Conservation (phyloP, 2,329 filamentous ascomycete species). For the Ceratocystis smalleyi region DNA sequence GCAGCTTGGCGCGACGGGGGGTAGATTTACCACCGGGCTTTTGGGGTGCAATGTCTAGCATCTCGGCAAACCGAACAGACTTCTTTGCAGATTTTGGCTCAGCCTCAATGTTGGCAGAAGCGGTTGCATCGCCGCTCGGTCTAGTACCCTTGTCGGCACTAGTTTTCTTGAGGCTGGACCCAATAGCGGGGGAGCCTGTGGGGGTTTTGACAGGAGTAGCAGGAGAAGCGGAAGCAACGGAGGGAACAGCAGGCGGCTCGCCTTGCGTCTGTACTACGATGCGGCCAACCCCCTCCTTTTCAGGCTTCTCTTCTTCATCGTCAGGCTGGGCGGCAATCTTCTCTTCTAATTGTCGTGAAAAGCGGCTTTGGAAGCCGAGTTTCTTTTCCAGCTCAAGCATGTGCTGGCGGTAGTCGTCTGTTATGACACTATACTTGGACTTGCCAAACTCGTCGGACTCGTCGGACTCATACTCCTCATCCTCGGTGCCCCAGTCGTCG, state of each 20-base stretch:
- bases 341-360: constrained; percentile 33
- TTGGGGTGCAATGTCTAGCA: constrained; percentile 51
- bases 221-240: background rate
- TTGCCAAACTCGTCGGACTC: constrained; percentile 66
- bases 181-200: background rate
- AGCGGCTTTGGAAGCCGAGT: constrained; percentile 43
- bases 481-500: constrained; percentile 38
- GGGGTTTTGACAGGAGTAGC: background rate
- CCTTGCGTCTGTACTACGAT: constrained; percentile 31
- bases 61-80: constrained; percentile 64
- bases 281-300: constrained; percentile 41
- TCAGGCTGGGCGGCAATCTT: constrained; percentile 30
- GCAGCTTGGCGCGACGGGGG: constrained; percentile 15
- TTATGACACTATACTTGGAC: constrained; percentile 49
- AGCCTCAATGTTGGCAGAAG: constrained; percentile 11
- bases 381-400: constrained; percentile 78
- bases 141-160: constrained; percentile 19
- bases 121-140: constrained; percentile 2
- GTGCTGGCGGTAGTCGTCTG: constrained; percentile 58
- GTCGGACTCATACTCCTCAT: constrained; percentile 31
- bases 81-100: constrained; percentile 34
- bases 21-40: constrained; percentile 16
- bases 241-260: constrained; percentile 14
- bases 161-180: constrained; percentile 23
- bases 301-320: constrained; percentile 26